Percentiles rank a stretch among this genome's conserved stretches.
phyloP scores from a whole-genome alignment of 108 stramenopile genomes.

The Nannochloropsis salina region DNA sequence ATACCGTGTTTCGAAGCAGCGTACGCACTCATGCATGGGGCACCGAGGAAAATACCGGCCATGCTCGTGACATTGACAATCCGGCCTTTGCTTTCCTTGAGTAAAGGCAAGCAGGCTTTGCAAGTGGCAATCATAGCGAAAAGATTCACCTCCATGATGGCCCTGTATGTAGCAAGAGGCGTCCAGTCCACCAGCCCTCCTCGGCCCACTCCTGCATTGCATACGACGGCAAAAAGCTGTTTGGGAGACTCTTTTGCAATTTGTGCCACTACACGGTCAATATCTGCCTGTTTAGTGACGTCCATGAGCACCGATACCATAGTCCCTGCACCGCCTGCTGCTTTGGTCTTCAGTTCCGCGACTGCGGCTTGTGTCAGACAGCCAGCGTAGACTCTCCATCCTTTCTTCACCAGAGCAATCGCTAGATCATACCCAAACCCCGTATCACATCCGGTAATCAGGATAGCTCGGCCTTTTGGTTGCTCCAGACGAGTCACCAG shows the following conservation, averaged over 20 bases:
- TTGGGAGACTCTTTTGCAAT: neutral
- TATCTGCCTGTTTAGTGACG: neutral
- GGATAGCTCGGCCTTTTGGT: neutral
- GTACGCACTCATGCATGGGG: conserved; percentile 11
- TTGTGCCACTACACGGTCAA: neutral
- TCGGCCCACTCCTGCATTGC: neutral
- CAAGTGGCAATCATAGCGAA: conserved; percentile 1
- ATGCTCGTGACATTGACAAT: conserved; percentile 14
- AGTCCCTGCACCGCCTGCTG: neutral
- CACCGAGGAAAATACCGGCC: neutral
- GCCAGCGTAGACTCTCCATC: conserved; percentile 13
- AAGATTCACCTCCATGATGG: neutral
- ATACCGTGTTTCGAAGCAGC: neutral
- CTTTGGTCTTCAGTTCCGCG: neutral
- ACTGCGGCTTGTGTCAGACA: neutral
- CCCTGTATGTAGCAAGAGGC: neutral
- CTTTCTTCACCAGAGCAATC: neutral
- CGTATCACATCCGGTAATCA: neutral
- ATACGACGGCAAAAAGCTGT: neutral
- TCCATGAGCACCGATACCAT: neutral
- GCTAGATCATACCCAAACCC: neutral
- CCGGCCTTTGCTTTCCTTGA: neutral
- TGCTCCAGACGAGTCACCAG: neutral
- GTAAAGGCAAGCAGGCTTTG: neutral
- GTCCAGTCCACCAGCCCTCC: conserved; percentile 7